A percentile compares a stretch with the other conserved stretches of the same genome.
Evolutionary conservation across 257 asterid genomes (phyloP).

Genomic region (Ligustrum vulgare): DNA sequence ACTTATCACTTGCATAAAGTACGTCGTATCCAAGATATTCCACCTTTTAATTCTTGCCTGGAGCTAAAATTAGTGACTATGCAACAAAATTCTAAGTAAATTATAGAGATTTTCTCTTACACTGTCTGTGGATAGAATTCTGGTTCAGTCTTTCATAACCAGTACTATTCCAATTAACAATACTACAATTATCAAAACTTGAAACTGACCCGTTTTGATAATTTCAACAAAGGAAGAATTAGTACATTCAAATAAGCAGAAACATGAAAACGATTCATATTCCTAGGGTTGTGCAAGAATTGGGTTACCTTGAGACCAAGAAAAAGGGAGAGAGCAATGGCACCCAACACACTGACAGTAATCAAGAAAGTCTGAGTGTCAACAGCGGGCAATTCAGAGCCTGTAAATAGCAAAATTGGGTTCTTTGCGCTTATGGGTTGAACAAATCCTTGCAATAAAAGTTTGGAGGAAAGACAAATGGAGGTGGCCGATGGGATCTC

Average conservation of each 20-base stretch:
- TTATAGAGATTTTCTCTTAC: neutral
- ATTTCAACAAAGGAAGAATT: neutral
- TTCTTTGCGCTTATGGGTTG: constrained; percentile 26
- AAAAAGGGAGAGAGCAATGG: constrained; percentile 78
- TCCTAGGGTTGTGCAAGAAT: neutral
- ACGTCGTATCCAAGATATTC: neutral
- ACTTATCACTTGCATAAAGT: neutral
- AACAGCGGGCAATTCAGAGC: constrained; percentile 49
- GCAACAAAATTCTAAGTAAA: neutral
- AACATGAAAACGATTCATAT: neutral
- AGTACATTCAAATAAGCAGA: neutral
- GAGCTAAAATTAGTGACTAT: neutral
- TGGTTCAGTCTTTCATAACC: neutral
- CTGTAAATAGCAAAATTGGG: constrained; percentile 64
- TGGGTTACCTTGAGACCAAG: constrained; percentile 77
- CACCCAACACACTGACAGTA: constrained; percentile 73
- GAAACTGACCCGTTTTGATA: no score
- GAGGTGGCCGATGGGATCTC: constrained; percentile 37
- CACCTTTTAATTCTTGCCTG: neutral
- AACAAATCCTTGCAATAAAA: constrained; percentile 17
- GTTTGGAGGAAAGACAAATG: constrained; percentile 24
- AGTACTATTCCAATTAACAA: neutral
- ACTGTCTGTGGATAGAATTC: neutral
- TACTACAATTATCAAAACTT: neutral
- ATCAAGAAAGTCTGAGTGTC: constrained; percentile 88